phyloP scores from a whole-genome alignment of 208 protist genomes.

The Acanthamoeba sp. region DNA sequence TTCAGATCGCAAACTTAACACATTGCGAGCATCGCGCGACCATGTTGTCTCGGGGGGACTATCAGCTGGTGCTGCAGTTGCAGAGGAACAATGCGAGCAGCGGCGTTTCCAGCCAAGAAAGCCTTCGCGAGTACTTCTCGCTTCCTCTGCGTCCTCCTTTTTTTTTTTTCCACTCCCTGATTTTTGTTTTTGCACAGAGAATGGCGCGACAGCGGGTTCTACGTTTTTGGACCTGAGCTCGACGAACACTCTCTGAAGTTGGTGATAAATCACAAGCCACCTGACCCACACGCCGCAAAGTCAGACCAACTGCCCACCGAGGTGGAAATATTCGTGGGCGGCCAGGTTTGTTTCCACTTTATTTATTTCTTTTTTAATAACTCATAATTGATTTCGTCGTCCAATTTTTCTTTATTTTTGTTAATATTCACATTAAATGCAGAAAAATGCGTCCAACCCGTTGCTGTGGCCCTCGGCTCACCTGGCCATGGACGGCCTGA shows the following conservation, averaged over 20 bases:
- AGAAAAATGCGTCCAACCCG: conserved; percentile 48
- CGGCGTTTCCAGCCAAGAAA: not conserved
- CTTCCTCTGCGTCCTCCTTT: not conserved
- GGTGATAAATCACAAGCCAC: not conserved
- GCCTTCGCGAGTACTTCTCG: not conserved
- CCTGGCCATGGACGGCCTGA: conserved; percentile 14
- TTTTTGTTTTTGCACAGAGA: not conserved
- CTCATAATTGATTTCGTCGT: too few relatives aligned
- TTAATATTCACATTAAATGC: not conserved
- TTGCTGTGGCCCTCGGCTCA: not conserved
- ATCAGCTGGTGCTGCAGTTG: not conserved
- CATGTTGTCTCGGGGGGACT: not conserved
- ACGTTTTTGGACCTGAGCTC: not conserved
- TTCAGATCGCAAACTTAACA: too few relatives aligned
- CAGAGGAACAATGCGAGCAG: not conserved
- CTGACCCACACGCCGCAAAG: not conserved
- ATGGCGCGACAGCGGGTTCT: not conserved
- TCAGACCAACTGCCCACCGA: not conserved
- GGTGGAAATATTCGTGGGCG: conserved; percentile 15
- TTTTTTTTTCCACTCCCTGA: not conserved
- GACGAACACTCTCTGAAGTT: not conserved
- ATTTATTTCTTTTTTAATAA: not conserved
- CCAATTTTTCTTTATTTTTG: not conserved
- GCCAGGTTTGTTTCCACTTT: not conserved
- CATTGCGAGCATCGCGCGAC: not conserved